phyloP scores from a whole-genome alignment of 2,329 filamentous ascomycete genomes.

The Penicillium sp. region DNA sequence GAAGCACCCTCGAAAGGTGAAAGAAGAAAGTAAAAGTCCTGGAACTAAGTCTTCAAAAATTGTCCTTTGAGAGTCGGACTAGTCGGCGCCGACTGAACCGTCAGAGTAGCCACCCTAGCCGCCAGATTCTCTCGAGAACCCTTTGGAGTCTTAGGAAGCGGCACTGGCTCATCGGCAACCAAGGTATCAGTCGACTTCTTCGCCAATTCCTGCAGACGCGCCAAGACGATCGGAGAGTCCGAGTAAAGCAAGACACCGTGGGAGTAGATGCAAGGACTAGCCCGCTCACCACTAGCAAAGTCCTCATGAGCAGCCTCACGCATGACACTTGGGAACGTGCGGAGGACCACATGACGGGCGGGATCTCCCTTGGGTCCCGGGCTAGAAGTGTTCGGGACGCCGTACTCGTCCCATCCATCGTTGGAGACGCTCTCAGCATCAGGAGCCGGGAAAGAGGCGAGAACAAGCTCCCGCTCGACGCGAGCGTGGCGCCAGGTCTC shows the following conservation, averaged over 20 bases:
- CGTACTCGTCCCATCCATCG: slow-evolving; percentile 41
- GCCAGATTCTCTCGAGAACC: slow-evolving; percentile 10
- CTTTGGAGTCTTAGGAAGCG: slow-evolving; percentile 10
- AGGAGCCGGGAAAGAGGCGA: slow-evolving; percentile 50
- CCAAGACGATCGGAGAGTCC: slow-evolving; percentile 46
- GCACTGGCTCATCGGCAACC: slow-evolving; percentile 8
- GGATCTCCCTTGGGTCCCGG: slow-evolving; percentile 17
- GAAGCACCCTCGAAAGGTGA: not conserved
- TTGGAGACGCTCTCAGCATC: slow-evolving; percentile 36
- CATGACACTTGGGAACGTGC: slow-evolving; percentile 54
- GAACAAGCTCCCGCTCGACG: slow-evolving; percentile 57
- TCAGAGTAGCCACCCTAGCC: slow-evolving; percentile 7
- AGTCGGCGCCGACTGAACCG: slow-evolving; percentile 19
- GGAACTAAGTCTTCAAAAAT: slow-evolving; percentile 5
- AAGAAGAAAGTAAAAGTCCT: not conserved
- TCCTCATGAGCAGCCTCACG: slow-evolving; percentile 53
- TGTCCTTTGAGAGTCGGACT: slow-evolving; percentile 16
- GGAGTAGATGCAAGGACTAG: slow-evolving; percentile 48
- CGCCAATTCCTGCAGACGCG: slow-evolving; percentile 41
- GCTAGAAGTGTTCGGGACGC: slow-evolving; percentile 19
- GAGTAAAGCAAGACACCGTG: slow-evolving; percentile 52
- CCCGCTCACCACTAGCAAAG: slow-evolving; percentile 50
- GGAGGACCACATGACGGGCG: slow-evolving; percentile 48
- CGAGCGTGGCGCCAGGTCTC: slow-evolving; percentile 61
- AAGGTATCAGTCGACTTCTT: slow-evolving; percentile 28